Base-by-base conservation (phyloP, 225 moss, liverwort and hornwort genomes). In the Antitrichia curtipendula region DNA sequence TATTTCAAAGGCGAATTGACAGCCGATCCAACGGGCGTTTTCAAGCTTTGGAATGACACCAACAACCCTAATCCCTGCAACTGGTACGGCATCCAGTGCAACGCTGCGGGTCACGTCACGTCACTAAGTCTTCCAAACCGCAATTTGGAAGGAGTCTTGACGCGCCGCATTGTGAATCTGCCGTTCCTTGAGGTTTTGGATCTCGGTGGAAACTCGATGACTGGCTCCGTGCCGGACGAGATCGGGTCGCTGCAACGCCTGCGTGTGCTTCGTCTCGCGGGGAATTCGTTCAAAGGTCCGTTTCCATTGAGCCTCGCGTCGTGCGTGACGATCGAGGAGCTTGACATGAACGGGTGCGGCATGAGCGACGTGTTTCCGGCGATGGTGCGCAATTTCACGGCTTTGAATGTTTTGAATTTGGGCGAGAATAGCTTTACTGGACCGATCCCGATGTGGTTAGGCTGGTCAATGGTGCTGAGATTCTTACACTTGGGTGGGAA, bases 1-100 rank as follows among this genome's bases (percentile, higher is more conserved):
- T 91, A 92, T 58, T 92, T 94, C 76, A 94, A 94, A 85, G 92
- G 92, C 23, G 89, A 86, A 22, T 52, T 94, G 40, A 91, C 88
- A 31, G 82, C 73, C 32, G 93, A 94, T 68, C 93, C 93, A 7
- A 92, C 92, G 13, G 91, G 92, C 22, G 91, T 89, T 73, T 91
- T 94, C 87, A 47, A 91, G 82, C 82, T 80, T 25, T 94, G 93
- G 93, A 92, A 94, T 64, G 70, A 87, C 57, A 89, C 82, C 14
- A 50, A 87, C 47, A 87, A 94, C 40, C 90, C 90, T 4, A 59
- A 92, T 49, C 69, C 17, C 5, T 94, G 93, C 63, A 87, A 88
- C 61, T 94, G 93, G 93, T 90, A 80, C 31, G 93, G 91, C 27
- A 89, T 94, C 82, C 43, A 34, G 23, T 94, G 93, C 82, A 85